Evolutionary conservation across 1,284 basidiomycete species (phyloP).

Genomic region (Austroboletus novae-zelandiae): DNA sequence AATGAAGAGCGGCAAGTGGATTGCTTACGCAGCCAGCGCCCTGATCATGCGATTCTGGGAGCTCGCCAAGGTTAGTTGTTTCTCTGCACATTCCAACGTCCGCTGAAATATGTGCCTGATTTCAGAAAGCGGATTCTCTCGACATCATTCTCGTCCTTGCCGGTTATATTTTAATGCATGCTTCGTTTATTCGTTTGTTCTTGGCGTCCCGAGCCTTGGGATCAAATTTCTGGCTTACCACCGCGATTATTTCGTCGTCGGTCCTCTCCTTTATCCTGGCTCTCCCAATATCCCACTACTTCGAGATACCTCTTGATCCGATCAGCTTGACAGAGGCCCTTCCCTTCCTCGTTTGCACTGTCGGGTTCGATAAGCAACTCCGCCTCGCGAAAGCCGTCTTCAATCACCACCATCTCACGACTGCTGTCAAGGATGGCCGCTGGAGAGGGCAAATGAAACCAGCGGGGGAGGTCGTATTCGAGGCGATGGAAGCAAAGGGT

Average conservation of each 20-base stretch:
- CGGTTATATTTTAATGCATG: conserved; percentile 96
- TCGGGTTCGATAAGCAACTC: conserved; percentile 98
- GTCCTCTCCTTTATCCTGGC: conserved; percentile 87
- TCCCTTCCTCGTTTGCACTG: conserved; percentile 96
- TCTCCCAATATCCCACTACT: conserved; percentile 79
- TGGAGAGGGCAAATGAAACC: conserved; percentile 60
- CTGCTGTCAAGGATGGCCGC: conserved; percentile 47
- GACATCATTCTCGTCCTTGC: conserved; percentile 96
- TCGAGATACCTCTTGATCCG: conserved; percentile 89
- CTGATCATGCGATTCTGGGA: conserved; percentile 84
- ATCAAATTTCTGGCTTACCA: conserved; percentile 86
- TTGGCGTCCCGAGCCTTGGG: conserved; percentile 84
- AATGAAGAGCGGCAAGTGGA: conserved; percentile 79
- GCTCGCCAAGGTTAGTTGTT: conserved; percentile 63
- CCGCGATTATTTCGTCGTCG: conserved; percentile 83
- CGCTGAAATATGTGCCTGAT: conserved; percentile 8
- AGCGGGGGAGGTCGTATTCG: conserved; percentile 80
- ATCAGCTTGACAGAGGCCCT: conserved; percentile 93
- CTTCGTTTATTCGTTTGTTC: conserved; percentile 89
- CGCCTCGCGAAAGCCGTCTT: conserved; percentile 90
- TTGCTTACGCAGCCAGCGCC: conserved; percentile 81
- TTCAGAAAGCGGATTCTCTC: conserved; percentile 87
- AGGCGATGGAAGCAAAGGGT: conserved; percentile 79
- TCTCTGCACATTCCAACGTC: background rate
- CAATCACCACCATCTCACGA: conserved; percentile 73